Percentiles rank a stretch among this genome's conserved stretches.
phyloP scores from a whole-genome alignment of 805 yeast genomes.

The Candida berthetii region DNA sequence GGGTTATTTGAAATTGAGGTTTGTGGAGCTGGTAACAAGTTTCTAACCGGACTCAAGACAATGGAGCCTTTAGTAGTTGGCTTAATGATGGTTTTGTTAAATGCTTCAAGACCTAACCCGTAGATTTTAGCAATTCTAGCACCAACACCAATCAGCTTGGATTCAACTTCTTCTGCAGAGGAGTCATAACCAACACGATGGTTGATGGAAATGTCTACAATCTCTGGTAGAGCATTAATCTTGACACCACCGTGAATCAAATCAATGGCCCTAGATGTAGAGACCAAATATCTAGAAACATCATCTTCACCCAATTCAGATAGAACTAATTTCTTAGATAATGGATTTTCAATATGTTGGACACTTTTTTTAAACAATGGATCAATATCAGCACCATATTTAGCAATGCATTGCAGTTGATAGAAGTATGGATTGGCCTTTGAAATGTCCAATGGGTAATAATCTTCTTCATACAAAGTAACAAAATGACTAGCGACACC shows the following conservation, averaged over 20 bases:
- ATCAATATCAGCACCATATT: constrained; percentile 28
- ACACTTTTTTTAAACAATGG: constrained; percentile 22
- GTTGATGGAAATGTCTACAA: constrained; percentile 42
- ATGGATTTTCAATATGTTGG: constrained; percentile 25
- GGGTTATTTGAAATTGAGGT: background rate
- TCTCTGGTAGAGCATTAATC: constrained; percentile 63
- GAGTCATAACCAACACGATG: constrained; percentile 52
- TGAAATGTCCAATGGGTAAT: constrained; percentile 38
- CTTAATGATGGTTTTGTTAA: background rate
- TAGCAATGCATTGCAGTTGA: constrained; percentile 54
- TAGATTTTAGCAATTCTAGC: constrained; percentile 31
- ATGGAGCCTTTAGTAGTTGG: background rate
- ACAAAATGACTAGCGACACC: constrained; percentile 64
- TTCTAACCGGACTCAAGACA: background rate
- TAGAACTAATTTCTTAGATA: constrained; percentile 31
- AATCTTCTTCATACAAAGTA: constrained; percentile 46
- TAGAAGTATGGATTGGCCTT: constrained; percentile 54
- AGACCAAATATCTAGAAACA: background rate
- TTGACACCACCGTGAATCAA: constrained; percentile 60
- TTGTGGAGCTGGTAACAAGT: background rate
- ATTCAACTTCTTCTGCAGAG: constrained; percentile 22
- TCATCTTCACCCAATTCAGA: constrained; percentile 10
- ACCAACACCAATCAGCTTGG: constrained; percentile 20
- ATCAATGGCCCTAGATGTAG: constrained; percentile 38
- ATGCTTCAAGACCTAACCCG: constrained; percentile 16